Percentiles rank a stretch among this genome's conserved stretches.
Conservation (phyloP, 106 monocot species). For the Platanthera zijinensis region DNA sequence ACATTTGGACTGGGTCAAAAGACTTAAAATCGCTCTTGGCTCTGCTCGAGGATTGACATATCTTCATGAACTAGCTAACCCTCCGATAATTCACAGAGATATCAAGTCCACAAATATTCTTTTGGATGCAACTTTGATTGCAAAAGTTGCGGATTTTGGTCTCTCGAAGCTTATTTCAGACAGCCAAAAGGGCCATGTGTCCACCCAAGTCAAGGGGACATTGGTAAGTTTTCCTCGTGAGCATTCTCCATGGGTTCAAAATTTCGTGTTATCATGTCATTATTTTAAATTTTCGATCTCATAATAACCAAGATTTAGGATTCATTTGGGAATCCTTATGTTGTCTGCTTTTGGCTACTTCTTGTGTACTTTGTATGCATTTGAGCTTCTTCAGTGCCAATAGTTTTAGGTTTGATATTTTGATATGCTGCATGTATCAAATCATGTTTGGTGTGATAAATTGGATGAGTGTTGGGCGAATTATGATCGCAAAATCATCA, state of each 20-base stretch:
- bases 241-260: not conserved
- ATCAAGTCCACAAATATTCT: conserved; percentile 66
- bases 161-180: conserved; percentile 54
- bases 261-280: not conserved
- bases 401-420: no score
- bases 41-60: conserved; percentile 62
- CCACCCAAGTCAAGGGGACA: conserved; percentile 78
- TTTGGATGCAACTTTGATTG: conserved; percentile 44
- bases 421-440: no score
- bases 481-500: no score
- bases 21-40: conserved; percentile 44
- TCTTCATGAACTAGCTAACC: conserved; percentile 72
- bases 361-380: no score
- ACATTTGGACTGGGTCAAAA: conserved; percentile 50
- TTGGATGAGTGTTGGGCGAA: no score
- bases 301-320: conserved; percentile 3
- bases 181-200: conserved; percentile 48
- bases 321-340: no score
- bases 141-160: conserved; percentile 75
- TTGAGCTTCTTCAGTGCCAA: no score
- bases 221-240: conserved; percentile 22
- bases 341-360: no score
- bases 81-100: conserved; percentile 74
- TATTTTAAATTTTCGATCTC: not conserved
- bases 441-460: no score